Base-by-base conservation (phyloP, 805 yeast species). In the Suhomyces xylopsoci region DNA sequence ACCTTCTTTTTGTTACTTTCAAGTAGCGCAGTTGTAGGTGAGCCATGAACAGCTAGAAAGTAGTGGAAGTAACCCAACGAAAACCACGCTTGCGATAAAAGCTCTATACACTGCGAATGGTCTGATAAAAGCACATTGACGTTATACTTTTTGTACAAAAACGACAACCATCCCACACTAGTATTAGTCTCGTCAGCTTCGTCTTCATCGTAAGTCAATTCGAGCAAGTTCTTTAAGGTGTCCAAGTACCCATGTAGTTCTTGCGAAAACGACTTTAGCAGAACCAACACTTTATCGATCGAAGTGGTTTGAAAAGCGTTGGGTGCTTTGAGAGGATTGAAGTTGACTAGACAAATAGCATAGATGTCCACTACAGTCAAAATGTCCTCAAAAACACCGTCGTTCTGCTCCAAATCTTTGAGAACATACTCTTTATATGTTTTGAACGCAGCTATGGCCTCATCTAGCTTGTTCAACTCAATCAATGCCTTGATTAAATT, bases 371-470 rank as follows among this genome's bases (percentile, higher is more conserved):
- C 61, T 24, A 73, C 62, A 5, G 69, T 55, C 28, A 76, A 56
- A 19, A 76, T 58, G 49, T 76, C 73, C 19, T 61, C 57, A 26
- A 70, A 61, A 14, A 51, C 25, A 4, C 74, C 73, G 8, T 62
- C 62, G 42, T 64, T 57, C 38, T 69, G 74, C 32, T 65, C 63
- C 55, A 65, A 63, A 14, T 71, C 75, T 41, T 66, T 69, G 15
- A 67, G 65, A 8, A 69, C 52, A 55, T 76, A 76, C 19, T 60
- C 55, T 7, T 63, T 57, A 53, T 66, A 75, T 0, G 79, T 73
- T 32, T 67, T 68, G 51, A 74, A 68, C 0, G 78, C 78, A 7
- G 76, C 76, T 49, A 70, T 62, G 0, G 79, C 80, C 55, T 76
- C 79, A 52, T 76, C 80, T 53, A 64, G 70, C 52, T 75, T 78